Evolutionary conservation across 371 early-diverging fungal species (phyloP).

Genomic region (Lichtheimia hyalospora): DNA sequence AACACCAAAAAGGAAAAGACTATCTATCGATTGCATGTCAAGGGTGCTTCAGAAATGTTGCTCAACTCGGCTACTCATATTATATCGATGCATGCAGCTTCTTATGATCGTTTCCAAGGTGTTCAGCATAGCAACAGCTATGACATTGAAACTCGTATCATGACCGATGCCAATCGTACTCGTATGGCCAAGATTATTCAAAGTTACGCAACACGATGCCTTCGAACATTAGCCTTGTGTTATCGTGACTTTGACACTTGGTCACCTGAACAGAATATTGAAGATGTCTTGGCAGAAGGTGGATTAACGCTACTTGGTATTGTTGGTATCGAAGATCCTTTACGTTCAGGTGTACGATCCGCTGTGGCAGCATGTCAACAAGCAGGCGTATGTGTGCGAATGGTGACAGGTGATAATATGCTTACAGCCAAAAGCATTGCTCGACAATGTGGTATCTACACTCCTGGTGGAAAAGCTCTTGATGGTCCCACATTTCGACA

Average conservation of each 20-base stretch:
- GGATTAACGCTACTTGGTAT: constrained; percentile 55
- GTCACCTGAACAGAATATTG: constrained; percentile 28
- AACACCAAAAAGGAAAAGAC: constrained; percentile 18
- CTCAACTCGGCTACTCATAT: constrained; percentile 35
- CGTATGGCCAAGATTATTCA: constrained; percentile 55
- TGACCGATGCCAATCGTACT: constrained; percentile 43
- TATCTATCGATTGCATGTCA: constrained; percentile 67
- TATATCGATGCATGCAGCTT: constrained; percentile 41
- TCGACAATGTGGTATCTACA: constrained; percentile 66
- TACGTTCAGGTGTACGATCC: constrained; percentile 65
- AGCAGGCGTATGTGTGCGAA: constrained; percentile 81
- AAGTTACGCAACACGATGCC: constrained; percentile 64
- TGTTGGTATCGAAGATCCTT: constrained; percentile 74
- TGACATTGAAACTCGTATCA: constrained; percentile 45
- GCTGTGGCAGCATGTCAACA: constrained; percentile 62
- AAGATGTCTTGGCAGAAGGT: constrained; percentile 42
- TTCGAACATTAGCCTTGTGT: constrained; percentile 70
- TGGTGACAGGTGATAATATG: constrained; percentile 83
- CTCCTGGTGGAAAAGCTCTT: constrained; percentile 61
- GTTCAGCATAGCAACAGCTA: constrained; percentile 22
- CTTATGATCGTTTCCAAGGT: constrained; percentile 13
- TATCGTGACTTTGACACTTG: constrained; percentile 68
- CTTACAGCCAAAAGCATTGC: constrained; percentile 74
- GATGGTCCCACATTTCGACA: constrained; percentile 68
- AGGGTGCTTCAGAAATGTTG: constrained; percentile 88